Evolutionary conservation across 768 basidiomycete genomes (phyloP).

Genomic region (Termitomyces sp.): DNA sequence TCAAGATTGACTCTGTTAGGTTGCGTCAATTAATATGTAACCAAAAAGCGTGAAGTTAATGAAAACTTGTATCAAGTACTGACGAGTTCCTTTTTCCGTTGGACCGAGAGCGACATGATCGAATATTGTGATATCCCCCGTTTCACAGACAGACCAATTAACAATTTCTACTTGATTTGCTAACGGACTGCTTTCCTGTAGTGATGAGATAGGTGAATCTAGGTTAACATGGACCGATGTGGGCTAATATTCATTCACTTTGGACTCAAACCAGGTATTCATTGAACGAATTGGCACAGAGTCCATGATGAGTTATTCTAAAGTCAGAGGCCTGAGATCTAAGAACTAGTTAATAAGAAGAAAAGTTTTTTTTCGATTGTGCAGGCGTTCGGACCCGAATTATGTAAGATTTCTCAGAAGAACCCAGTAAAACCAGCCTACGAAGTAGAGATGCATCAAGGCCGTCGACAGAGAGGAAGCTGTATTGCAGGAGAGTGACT

Average conservation of each 20-base stretch:
- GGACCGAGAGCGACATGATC: not conserved
- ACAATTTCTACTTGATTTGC: not conserved
- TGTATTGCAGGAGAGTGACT: no score
- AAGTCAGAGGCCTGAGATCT: not conserved
- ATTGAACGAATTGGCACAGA: not conserved
- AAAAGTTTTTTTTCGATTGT: no score
- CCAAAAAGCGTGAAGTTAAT: not conserved
- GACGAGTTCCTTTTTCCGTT: not conserved
- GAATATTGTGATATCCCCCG: not conserved
- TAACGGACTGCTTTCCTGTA: not conserved
- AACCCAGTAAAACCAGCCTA: no score
- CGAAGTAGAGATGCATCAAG: no score
- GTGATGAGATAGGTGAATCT: not conserved
- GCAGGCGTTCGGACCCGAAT: no score
- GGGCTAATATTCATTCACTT: not conserved
- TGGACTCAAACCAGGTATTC: not conserved
- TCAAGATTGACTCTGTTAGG: not conserved
- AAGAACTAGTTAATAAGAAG: not conserved
- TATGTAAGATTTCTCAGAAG: no score
- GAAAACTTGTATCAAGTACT: not conserved
- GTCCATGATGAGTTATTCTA: not conserved
- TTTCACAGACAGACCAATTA: not conserved
- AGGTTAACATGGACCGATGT: not conserved
- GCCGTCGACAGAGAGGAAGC: no score
- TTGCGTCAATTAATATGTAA: not conserved